Percentiles rank a stretch among this genome's conserved stretches.
phyloP scores from a whole-genome alignment of 73 alveolate genomes.

The Paramecium caudatum region DNA sequence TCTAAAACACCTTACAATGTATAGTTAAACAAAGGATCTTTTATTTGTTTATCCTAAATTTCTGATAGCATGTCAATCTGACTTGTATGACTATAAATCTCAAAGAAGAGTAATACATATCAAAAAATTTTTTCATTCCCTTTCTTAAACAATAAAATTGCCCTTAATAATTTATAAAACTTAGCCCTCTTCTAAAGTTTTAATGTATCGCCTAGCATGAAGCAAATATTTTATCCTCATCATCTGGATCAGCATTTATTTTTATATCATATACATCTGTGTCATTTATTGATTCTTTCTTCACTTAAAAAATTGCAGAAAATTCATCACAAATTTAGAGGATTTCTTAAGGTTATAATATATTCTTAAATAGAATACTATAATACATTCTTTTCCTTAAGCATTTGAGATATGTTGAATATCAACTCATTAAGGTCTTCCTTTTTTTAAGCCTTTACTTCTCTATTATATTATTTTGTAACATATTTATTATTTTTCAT shows the following conservation, averaged over 20 bases:
- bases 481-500: slow-evolving; percentile 39
- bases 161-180: background rate
- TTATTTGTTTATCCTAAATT: too few relatives aligned
- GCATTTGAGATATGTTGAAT: too few relatives aligned
- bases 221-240: slow-evolving; percentile 27
- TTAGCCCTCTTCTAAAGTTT: slow-evolving; percentile 44
- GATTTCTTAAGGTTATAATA: background rate
- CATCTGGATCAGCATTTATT: slow-evolving; percentile 20
- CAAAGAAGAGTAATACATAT: too few relatives aligned
- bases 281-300: background rate
- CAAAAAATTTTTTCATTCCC: slow-evolving; percentile 61
- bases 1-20: background rate
- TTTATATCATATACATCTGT: slow-evolving; percentile 5
- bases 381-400: too few relatives aligned
- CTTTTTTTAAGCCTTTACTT: slow-evolving; percentile 33
- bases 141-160: background rate
- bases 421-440: slow-evolving; percentile 7
- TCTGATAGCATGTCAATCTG: too few relatives aligned
- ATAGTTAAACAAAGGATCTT: too few relatives aligned
- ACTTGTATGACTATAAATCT: too few relatives aligned
- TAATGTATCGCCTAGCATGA: background rate
- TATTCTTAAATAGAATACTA: too few relatives aligned
- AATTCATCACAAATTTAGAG: slow-evolving; percentile 6
- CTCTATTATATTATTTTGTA: slow-evolving; percentile 2
- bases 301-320: background rate